These are phyloP conservation scores for Cladosporium cucumerinum DNA, from an alignment of 2,329 filamentous ascomycete species.

Conservation along the genomic window DNA sequence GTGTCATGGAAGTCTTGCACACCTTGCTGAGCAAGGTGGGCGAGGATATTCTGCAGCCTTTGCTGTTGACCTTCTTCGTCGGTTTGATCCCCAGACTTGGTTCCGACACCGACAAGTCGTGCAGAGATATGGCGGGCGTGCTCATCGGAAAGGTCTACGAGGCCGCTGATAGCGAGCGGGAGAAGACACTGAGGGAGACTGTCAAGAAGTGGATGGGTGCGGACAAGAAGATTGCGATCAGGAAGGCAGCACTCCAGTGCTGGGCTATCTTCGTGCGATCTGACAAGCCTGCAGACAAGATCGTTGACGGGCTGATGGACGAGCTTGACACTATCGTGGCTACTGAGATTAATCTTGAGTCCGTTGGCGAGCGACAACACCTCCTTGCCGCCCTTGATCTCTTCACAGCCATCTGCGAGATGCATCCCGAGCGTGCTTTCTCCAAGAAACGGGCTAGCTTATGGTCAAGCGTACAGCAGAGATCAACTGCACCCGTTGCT, in stretches of 20 bases:
- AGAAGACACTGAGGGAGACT: constrained; percentile 64
- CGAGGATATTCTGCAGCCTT: constrained; percentile 76
- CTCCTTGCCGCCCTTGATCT: constrained; percentile 71
- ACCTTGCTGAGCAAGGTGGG: constrained; percentile 81
- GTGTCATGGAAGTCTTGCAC: constrained; percentile 88
- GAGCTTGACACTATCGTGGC: constrained; percentile 51
- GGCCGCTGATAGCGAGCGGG: constrained; percentile 69
- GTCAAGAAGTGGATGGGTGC: constrained; percentile 70
- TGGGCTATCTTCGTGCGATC: constrained; percentile 81
- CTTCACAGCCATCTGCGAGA: constrained; percentile 63
- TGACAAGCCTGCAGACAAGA: constrained; percentile 60
- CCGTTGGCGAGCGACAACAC: constrained; percentile 64
- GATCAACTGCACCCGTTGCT: constrained; percentile 62
- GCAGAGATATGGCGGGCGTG: constrained; percentile 74
- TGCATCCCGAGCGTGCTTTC: constrained; percentile 63
- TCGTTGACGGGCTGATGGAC: constrained; percentile 58
- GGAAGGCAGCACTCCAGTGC: constrained; percentile 71
- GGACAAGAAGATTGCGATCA: constrained; percentile 66
- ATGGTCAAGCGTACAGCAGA: constrained; percentile 67
- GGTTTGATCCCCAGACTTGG: constrained; percentile 80
- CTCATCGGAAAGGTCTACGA: constrained; percentile 79
- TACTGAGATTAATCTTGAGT: constrained; percentile 50
- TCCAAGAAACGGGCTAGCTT: constrained; percentile 58
- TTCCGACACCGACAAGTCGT: constrained; percentile 85
- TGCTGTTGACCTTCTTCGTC: constrained; percentile 77